phyloP scores from a whole-genome alignment of 768 basidiomycete species.

The Xanthoconium purpureum region DNA sequence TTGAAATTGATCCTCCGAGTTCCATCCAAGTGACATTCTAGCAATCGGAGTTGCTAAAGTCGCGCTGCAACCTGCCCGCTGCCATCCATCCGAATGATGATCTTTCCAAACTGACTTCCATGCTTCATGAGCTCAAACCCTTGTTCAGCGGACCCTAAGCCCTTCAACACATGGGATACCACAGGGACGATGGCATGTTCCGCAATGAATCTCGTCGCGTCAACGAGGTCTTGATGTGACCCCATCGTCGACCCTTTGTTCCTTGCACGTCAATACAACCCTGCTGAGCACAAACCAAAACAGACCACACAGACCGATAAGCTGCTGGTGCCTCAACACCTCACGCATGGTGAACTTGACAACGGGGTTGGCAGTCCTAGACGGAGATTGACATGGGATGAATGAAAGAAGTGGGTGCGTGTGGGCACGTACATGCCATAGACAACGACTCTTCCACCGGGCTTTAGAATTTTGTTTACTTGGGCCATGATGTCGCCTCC shows the following conservation, averaged over 20 bases:
- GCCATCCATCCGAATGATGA: conserved; percentile 52
- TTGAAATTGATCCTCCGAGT: neutral
- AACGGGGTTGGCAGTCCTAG: conserved; percentile 59
- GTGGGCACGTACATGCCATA: conserved; percentile 54
- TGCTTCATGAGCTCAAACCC: conserved; percentile 66
- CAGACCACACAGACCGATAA: conserved; percentile 53
- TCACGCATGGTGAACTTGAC: conserved; percentile 75
- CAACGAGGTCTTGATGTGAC: conserved; percentile 66
- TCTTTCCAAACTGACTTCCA: conserved; percentile 76
- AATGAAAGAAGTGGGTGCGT: neutral
- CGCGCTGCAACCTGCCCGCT: conserved; percentile 22
- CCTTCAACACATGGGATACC: conserved; percentile 67
- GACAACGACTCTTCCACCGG: conserved; percentile 57
- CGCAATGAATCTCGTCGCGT: conserved; percentile 67
- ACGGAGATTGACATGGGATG: conserved; percentile 12
- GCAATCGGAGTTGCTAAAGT: conserved; percentile 15
- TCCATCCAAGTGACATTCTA: neutral
- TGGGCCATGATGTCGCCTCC: conserved; percentile 63
- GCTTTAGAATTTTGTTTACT: conserved; percentile 48
- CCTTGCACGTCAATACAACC: conserved; percentile 13
- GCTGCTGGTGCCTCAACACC: conserved; percentile 68
- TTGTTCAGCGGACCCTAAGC: conserved; percentile 59
- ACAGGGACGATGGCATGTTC: conserved; percentile 67
- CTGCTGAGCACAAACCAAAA: conserved; percentile 1
- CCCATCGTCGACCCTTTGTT: conserved; percentile 79